Conservation (phyloP, 1,284 basidiomycete species). For the Coniferiporia weirii region DNA sequence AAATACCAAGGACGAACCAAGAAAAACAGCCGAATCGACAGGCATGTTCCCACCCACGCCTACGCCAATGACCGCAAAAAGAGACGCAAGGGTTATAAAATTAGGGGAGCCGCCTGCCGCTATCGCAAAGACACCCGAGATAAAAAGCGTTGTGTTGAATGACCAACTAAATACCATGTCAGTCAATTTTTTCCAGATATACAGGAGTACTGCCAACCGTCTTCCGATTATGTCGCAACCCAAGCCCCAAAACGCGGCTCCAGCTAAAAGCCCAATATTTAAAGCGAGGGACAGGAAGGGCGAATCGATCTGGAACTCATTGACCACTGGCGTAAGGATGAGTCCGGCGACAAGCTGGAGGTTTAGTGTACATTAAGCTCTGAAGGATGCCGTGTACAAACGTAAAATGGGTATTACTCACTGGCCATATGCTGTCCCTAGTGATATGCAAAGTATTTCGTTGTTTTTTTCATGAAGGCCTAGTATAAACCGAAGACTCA, state of each 20-base stretch:
- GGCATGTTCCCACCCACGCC: constrained; percentile 72
- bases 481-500: constrained; percentile 31
- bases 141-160: constrained; percentile 71
- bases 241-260: constrained; percentile 60
- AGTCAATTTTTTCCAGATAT: neutral
- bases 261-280: constrained; percentile 61
- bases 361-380: neutral
- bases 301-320: constrained; percentile 51
- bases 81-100: constrained; percentile 44
- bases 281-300: constrained; percentile 55
- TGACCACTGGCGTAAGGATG: constrained; percentile 50
- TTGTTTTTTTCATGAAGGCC: neutral
- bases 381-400: constrained; percentile 8
- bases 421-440: constrained; percentile 46
- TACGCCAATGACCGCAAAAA: constrained; percentile 53
- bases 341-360: constrained; percentile 46
- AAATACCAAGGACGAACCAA: constrained; percentile 41
- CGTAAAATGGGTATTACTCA: constrained; percentile 26
- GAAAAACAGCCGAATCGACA: constrained; percentile 75
- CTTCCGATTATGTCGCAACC: constrained; percentile 58
- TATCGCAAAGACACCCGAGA: constrained; percentile 63
- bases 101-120: constrained; percentile 55
- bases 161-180: constrained; percentile 41
- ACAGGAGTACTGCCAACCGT: constrained; percentile 29
- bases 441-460: neutral